Evolutionary conservation across 805 yeast species (phyloP).

Genomic region (Wickerhamiella parazyma): DNA sequence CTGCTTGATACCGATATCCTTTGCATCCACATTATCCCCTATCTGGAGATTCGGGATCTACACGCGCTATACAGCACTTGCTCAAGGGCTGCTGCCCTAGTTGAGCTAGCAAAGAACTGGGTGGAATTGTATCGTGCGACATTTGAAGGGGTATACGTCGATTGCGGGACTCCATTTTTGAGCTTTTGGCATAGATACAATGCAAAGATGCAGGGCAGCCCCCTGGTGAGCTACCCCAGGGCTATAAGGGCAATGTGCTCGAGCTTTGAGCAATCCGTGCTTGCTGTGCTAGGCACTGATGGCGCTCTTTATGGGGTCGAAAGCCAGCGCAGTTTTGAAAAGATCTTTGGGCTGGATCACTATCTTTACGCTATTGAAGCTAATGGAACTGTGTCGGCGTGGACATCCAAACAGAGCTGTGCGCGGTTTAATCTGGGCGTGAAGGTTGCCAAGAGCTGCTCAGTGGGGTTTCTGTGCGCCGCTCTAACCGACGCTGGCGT

Average conservation of each 20-base stretch:
- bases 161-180: neutral
- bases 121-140: neutral
- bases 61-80: neutral
- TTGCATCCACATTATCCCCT: neutral
- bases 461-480: neutral
- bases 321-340: neutral
- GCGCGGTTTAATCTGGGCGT: neutral
- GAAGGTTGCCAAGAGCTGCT: neutral
- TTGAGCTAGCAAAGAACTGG: neutral
- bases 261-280: neutral
- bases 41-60: neutral
- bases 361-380: neutral
- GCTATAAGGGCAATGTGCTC: neutral
- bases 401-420: neutral
- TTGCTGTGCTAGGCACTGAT: neutral
- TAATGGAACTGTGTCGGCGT: neutral
- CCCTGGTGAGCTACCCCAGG: too few relatives aligned
- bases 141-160: neutral
- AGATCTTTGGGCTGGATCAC: neutral
- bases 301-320: neutral
- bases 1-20: neutral
- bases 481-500: neutral
- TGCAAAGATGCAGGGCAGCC: neutral
- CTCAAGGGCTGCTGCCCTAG: neutral
- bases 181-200: neutral